phyloP scores from a whole-genome alignment of 1,139 yeast genomes.

The Zygosaccharomyces sapae region DNA sequence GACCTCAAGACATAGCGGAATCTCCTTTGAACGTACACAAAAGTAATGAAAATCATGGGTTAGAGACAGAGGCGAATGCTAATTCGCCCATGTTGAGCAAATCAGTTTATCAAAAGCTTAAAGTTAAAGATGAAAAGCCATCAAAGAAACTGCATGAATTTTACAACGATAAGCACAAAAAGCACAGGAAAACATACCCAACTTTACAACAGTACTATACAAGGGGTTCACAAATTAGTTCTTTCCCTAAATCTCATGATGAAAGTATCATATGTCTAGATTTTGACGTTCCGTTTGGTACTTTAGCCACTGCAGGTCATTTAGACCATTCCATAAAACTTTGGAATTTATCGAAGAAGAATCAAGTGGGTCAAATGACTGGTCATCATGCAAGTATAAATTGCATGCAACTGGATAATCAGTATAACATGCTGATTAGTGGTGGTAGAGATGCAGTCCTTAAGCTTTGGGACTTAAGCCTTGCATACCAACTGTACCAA shows the following conservation, averaged over 20 bases:
- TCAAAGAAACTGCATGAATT: slow-evolving; percentile 32
- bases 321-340: slow-evolving; percentile 77
- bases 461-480: slow-evolving; percentile 53
- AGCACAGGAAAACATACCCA: slow-evolving; percentile 49
- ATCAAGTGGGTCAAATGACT: slow-evolving; percentile 46
- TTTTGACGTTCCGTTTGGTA: slow-evolving; percentile 68
- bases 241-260: slow-evolving; percentile 47
- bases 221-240: slow-evolving; percentile 51
- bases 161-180: slow-evolving; percentile 26
- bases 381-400: slow-evolving; percentile 56
- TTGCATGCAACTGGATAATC: slow-evolving; percentile 54
- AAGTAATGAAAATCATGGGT: slow-evolving; percentile 1
- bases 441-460: slow-evolving; percentile 62
- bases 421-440: slow-evolving; percentile 46
- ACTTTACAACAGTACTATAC: slow-evolving; percentile 58
- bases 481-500: slow-evolving; percentile 26
- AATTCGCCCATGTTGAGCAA: slow-evolving; percentile 17
- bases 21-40: neutral
- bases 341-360: slow-evolving; percentile 68
- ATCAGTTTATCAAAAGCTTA: slow-evolving; percentile 22
- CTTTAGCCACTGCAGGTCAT: slow-evolving; percentile 68
- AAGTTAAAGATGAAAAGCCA: slow-evolving; percentile 31
- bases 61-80: slow-evolving; percentile 7
- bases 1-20: slow-evolving; percentile 19
- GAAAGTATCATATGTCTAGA: slow-evolving; percentile 53